Evolutionary conservation across 108 stramenopile species (phyloP), one percentile per base, ranked within the genome.

Genomic region (Stephanodiscus minutulus): DNA sequence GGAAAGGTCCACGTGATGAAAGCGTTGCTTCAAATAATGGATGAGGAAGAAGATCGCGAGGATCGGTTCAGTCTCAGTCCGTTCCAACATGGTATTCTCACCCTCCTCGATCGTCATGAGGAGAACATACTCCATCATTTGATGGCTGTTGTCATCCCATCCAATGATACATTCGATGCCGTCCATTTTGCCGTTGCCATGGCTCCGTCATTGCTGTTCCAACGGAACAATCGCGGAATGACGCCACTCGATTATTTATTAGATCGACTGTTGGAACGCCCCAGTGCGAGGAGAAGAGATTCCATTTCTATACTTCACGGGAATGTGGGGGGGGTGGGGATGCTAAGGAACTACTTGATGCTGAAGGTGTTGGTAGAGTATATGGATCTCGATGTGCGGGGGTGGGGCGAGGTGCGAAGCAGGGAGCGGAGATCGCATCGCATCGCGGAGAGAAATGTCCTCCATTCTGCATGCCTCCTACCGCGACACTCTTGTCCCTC

Each of bases 71-170:
- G 59, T 2, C 28, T 37, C 8, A 47, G 28, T 8, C 33, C 54
- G 11, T 6, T 31, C 11, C 44, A 61, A 48, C 29, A 63, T 7
- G 60, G 56, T 47, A 41, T 68, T 52, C 43, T 79, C n/a, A 8
- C 28, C 46, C 66, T 79, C 10, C 36, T 67, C 39, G 78, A 79
- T 35, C 70, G 70, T 27, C 66, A 79, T 54, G 36, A 79, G 35
- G 36, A 71, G 6, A 72, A 65, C 36, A 54, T 79, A 13, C 67
- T 79, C 11, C 78, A 79, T 64, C 71, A 79, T 57, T n/a, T 66
- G 3, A 20, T 52, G 28, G 66, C 68, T 43, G 68, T 7, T 49
- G 27, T 17, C 12, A 28, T 52, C 2, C 65, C 61, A n/a, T 47
- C 57, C 1, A 65, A 72, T 25, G 71, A 79, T 12, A 54, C 56